Base-by-base conservation (phyloP, 2,329 filamentous ascomycete genomes). In the Ophiocordyceps unilateralis region DNA sequence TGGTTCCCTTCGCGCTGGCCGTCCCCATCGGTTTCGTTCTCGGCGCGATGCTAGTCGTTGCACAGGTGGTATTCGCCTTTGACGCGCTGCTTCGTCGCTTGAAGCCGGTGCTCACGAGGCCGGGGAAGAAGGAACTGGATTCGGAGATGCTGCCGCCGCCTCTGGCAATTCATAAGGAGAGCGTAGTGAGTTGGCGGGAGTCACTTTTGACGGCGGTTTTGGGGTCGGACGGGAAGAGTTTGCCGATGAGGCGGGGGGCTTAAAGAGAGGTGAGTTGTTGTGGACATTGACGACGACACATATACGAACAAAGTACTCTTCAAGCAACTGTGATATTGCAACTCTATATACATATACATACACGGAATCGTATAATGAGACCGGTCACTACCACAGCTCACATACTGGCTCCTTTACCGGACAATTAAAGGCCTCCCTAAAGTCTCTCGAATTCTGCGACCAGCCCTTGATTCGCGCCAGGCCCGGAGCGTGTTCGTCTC, bases 1-100 rank as follows among this genome's bases (percentile, higher is more conserved):
- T 53, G 15, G 39, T 60, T 6, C 44, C 54, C 2, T 53, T 61
- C 23, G 51, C 56, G 39, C 21, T 48, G 8, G 52, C 50, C 9
- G 36, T 60, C 4, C 20, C 44, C 7, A 7, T 52, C 5, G 58
- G 55, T 4, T 51, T 57, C 30, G 41, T 44, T 0, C 43, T 61
- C 1, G 48, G 47, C 1, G 47, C 46, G 7, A 41, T 51, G 21
- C 53, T 55, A 23, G 40, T 50, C 14, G 39, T 56, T 0, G 54
- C 51, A 2, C 49, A 47, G 8, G 50, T 46, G 0, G 39, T 58
- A 24, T 39, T 32, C 17, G 30, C 23, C 12, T 14, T 39, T 6
- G 43, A 44, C 21, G 8, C 23, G 3, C 12, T 43, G 10, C 24
- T 43, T 15, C 19, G 15, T 5, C 15, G 26, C 14, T 19, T 26